Evolutionary conservation across 306 rosid species (phyloP).

Genomic region (Boehmeria nivea): DNA sequence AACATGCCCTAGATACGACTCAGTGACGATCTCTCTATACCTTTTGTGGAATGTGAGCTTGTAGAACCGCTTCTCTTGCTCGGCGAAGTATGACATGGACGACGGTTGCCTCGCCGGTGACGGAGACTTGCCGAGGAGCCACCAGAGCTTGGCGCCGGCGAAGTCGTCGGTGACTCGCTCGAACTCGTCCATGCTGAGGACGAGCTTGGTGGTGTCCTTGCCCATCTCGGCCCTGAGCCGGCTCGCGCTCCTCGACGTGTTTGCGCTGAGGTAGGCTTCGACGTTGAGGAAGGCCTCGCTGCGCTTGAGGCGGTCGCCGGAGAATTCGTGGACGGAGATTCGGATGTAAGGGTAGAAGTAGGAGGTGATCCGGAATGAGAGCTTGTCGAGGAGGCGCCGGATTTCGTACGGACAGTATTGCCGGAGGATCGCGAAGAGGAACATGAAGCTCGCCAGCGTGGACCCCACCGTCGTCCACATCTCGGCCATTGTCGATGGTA

Average conservation of each 20-base stretch:
- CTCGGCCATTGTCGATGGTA: conserved; percentile 45
- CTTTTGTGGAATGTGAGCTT: conserved; percentile 50
- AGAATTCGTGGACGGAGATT: conserved; percentile 50
- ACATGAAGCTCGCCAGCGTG: conserved; percentile 77
- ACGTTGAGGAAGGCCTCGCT: conserved; percentile 54
- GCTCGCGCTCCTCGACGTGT: conserved; percentile 42
- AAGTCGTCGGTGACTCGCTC: conserved; percentile 42
- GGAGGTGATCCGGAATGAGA: conserved; percentile 31
- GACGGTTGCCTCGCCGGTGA: conserved; percentile 2
- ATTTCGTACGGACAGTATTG: conserved; percentile 81
- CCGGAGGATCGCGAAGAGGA: conserved; percentile 66
- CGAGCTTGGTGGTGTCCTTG: conserved; percentile 48
- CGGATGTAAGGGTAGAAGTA: conserved; percentile 46
- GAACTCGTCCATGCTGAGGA: conserved; percentile 74
- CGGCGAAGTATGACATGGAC: no score
- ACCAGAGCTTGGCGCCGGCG: conserved; percentile 34
- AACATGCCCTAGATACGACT: conserved; percentile 46
- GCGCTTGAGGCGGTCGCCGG: conserved; percentile 37
- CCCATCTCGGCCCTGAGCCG: conserved; percentile 63
- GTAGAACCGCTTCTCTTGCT: conserved; percentile 48
- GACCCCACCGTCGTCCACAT: conserved; percentile 79
- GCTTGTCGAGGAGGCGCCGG: conserved; percentile 43
- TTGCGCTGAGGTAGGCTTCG: conserved; percentile 55
- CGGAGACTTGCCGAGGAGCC: conserved; percentile 30
- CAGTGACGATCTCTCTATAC: conserved; percentile 39